Conservation (phyloP, 495 filamentous ascomycete species). For the Podospora australis region DNA sequence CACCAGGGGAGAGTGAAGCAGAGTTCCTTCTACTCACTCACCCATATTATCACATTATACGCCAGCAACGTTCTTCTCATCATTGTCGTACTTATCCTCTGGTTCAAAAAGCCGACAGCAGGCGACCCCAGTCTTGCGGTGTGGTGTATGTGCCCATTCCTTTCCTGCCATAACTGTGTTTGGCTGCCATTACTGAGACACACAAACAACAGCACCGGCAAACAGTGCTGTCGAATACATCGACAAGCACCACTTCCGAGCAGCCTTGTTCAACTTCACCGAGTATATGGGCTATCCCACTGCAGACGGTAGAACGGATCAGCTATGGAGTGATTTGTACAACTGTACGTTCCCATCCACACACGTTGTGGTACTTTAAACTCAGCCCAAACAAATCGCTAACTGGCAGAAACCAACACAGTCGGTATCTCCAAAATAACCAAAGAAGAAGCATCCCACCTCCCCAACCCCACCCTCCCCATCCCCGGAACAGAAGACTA, state of each 20-base stretch:
- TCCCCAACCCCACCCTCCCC: not conserved
- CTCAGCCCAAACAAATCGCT: not conserved
- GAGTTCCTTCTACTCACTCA: not conserved
- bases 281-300: constrained; percentile 12
- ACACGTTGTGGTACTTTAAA: too few species aligned
- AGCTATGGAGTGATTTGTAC: constrained; percentile 9
- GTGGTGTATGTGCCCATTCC: not conserved
- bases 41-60: not conserved
- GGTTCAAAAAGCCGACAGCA: not conserved
- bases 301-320: constrained; percentile 1
- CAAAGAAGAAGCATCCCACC: constrained; percentile 1
- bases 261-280: constrained; percentile 6
- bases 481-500: constrained; percentile 12
- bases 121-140: not conserved
- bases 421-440: constrained; percentile 13
- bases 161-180: not conserved
- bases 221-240: constrained; percentile 12
- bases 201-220: constrained; percentile 8
- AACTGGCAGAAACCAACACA: not conserved
- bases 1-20: not conserved
- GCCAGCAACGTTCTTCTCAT: not conserved
- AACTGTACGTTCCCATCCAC: too few species aligned
- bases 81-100: not conserved
- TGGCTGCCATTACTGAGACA: not conserved
- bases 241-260: constrained; percentile 1